Conservation (phyloP, 2,329 filamentous ascomycete species). For the Zymoseptoria passerinii region DNA sequence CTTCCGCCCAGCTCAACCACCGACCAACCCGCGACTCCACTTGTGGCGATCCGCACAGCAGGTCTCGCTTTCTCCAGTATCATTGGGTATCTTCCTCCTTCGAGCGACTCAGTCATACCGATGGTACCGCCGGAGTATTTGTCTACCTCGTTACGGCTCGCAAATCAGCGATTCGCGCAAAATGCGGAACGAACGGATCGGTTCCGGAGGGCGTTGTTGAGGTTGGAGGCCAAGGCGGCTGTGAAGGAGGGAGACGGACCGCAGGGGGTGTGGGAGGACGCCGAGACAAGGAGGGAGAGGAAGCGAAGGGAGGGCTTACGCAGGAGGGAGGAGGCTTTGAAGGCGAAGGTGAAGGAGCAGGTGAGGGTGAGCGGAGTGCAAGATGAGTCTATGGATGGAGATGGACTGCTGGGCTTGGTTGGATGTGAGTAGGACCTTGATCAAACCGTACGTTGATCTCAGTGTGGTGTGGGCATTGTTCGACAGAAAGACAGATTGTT, state of each 20-base stretch:
- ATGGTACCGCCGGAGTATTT: conserved; percentile 63
- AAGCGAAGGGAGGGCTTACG: conserved; percentile 42
- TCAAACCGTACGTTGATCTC: no score
- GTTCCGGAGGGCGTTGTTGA: conserved; percentile 49
- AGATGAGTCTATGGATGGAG: background rate
- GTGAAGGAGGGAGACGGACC: conserved; percentile 28
- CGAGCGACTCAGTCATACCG: conserved; percentile 37
- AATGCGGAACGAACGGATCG: conserved; percentile 60
- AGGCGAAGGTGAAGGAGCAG: background rate
- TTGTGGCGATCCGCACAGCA: conserved; percentile 78
- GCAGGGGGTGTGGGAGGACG: conserved; percentile 31
- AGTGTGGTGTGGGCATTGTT: no score
- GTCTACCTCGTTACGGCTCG: conserved; percentile 55
- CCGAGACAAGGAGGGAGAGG: conserved; percentile 30
- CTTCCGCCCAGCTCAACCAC: background rate
- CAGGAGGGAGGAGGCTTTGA: conserved; percentile 23
- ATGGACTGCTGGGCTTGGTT: no score
- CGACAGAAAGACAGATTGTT: no score
- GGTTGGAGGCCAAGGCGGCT: conserved; percentile 22
- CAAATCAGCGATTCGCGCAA: conserved; percentile 65
- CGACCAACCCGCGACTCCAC: conserved; percentile 44
- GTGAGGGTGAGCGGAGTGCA: background rate
- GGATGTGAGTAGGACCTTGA: no score
- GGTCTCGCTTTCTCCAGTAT: conserved; percentile 76
- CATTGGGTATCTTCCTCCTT: conserved; percentile 49